Base-by-base conservation (phyloP, 2,329 filamentous ascomycete genomes). In the Hymenoscyphus fraxineus region DNA sequence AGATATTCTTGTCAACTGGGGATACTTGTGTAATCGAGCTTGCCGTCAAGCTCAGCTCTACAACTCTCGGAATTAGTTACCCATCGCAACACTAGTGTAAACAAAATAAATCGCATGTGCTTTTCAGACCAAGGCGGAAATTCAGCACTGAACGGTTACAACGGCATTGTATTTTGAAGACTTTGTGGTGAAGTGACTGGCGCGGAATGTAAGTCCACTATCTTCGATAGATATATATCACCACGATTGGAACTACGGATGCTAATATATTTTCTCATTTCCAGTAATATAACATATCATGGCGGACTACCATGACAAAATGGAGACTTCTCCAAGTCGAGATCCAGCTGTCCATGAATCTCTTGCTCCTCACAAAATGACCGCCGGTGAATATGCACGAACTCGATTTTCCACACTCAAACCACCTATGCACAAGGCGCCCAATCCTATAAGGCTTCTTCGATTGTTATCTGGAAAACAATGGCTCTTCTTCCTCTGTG, bases 401-500 rank as follows among this genome's bases (percentile, higher is more conserved):
- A 84, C 85, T 66, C 83, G 86, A 62, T 67, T 88, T 69, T 78
- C 79, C 12, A 79, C 81, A 16, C 79, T 88, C 61, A 85, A 82
- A 74, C 86, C 86, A 44, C 82, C 82, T 1, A 83, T 86, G 79
- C 73, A 86, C 56, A 86, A 83, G 15, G 81, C 92, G 63, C 80
- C 82, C 70, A 91, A 94, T 74, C 91, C 91, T 47, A 79, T 94
- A 77, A 85, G 81, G 44, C 81, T 94, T 38, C 80, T 92, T 66
- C 81, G 80, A 35, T 82, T 88, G 76, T 81, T 95, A 16, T 83
- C 81, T 2, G 79, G 80, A 31, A 84, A 81, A 66, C 87, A 90
- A 73, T 94, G 91, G 90, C 73, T 90, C 16, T 93, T 91, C 79
- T 88, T 94, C 78, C 68, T 90, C 0, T 88, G 92, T 12, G 91